Evolutionary conservation across 306 rosid species (phyloP), one percentile per base, ranked within the genome.

Genomic region (Neltuma alba): DNA sequence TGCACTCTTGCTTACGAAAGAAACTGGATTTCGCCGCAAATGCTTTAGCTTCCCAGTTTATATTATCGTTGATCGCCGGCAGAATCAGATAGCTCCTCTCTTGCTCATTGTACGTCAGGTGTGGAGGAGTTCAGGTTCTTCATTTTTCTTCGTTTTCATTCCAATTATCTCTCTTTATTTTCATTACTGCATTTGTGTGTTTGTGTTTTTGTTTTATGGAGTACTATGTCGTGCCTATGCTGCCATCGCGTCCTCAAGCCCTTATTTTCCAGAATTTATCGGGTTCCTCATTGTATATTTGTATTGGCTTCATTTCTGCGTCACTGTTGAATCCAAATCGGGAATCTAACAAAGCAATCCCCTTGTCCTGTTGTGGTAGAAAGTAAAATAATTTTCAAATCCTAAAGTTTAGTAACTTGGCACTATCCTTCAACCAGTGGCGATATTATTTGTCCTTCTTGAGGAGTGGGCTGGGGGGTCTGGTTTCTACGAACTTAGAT

Each of bases 111-210:
- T 37, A 75, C 79, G 11, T 90, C 96, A 36, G 85, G 88, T 47
- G 92, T 34, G 97, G 98, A 11, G 98, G 96, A 15, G 87, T 95
- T 75, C 98, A 95, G 98, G 98, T 90, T 77, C 34, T 23, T 64
- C 65, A 23, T 69, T 70, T 69, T 70, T 63, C 44, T 66, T 52
- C 10, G 1, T 44, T 30, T 42, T 12, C 48, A 5, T 42, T 42
- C 18, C 16, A 2, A 42, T 42, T 42, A 4, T 63, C 42, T 40
- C 48, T 13, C 47, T 25, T 11, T 68, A 16, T 36, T 65, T 18
- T 12, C 6, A 23, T 68, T 20, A 45, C 7, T 34, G 47, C 70
- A 65, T 18, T 18, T 65, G 28, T 40, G 14, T 62, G 11, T 21
- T 62, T 20, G 38, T 14, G 7, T 14, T 62, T 63, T 34, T 14